phyloP scores from a whole-genome alignment of 2,329 filamentous ascomycete species.

The Alternaria sp. region DNA sequence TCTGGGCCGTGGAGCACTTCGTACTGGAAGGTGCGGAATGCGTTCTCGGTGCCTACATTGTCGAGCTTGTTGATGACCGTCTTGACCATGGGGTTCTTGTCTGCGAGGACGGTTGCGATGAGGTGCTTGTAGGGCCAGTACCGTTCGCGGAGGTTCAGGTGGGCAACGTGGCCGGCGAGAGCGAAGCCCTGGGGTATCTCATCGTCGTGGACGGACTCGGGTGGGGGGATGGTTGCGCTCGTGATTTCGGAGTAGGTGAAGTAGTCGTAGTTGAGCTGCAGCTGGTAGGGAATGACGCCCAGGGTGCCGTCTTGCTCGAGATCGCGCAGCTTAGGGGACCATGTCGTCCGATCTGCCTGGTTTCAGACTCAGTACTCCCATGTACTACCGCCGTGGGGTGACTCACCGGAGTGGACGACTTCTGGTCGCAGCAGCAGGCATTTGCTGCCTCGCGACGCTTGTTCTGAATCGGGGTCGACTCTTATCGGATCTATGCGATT shows the following conservation, averaged over 20 bases:
- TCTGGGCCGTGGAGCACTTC: conserved; percentile 84
- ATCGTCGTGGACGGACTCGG: conserved; percentile 76
- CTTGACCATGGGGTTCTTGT: conserved; percentile 82
- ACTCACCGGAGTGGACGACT: conserved; percentile 48
- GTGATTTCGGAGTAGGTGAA: conserved; percentile 91
- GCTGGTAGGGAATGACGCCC: conserved; percentile 74
- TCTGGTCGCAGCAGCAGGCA: conserved; percentile 57
- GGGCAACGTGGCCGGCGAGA: conserved; percentile 89
- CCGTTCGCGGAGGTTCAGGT: conserved; percentile 84
- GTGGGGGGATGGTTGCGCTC: conserved; percentile 69
- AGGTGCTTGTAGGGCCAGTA: conserved; percentile 86
- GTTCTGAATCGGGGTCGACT: conserved; percentile 65
- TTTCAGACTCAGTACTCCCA: conserved; percentile 45
- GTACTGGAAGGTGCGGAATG: conserved; percentile 91
- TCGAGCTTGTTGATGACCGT: conserved; percentile 98
- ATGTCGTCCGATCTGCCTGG: conserved; percentile 71
- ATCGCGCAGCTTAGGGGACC: conserved; percentile 73
- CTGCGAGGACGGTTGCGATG: conserved; percentile 83
- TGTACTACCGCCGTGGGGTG: conserved; percentile 10
- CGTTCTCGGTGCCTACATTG: conserved; percentile 81
- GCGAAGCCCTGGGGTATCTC: conserved; percentile 88
- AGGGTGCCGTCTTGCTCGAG: conserved; percentile 73
- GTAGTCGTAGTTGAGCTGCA: conserved; percentile 81
- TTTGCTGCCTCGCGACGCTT: conserved; percentile 56
- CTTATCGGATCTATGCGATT: conserved; percentile 69